Percentiles rank a stretch among this genome's conserved stretches.
These are phyloP conservation scores for Elongisporangium prolatum DNA, from an alignment of 352 stramenopile genomes.

Conservation along the genomic window DNA sequence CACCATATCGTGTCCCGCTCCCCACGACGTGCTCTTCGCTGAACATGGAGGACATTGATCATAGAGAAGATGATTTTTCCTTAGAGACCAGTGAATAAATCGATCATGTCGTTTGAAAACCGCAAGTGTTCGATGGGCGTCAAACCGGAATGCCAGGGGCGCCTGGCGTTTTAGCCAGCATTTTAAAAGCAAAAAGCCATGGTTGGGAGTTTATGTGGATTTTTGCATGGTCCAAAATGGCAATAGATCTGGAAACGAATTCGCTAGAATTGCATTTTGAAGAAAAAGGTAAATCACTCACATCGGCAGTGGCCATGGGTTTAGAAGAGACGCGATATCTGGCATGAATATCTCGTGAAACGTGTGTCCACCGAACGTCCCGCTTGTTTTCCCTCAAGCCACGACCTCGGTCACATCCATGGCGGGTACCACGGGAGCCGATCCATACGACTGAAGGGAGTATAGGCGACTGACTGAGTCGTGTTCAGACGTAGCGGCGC, in stretches of 20 bases:
- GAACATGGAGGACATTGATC: slow-evolving; percentile 3
- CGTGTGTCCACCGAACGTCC: slow-evolving; percentile 12
- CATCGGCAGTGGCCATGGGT: slow-evolving; percentile 16
- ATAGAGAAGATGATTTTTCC: neutral
- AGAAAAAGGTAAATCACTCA: no score
- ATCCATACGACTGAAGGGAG: slow-evolving; percentile 11
- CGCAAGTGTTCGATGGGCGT: slow-evolving; percentile 6
- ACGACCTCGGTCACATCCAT: slow-evolving; percentile 18
- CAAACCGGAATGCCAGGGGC: slow-evolving; percentile 9
- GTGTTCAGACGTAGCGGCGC: slow-evolving; percentile 11
- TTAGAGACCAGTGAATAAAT: neutral
- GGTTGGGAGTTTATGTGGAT: slow-evolving; percentile 24
- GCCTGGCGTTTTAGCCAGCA: slow-evolving; percentile 15
- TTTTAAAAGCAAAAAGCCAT: slow-evolving; percentile 15
- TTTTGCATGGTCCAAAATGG: slow-evolving; percentile 21
- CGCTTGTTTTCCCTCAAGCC: slow-evolving; percentile 7
- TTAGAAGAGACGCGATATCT: slow-evolving; percentile 16
- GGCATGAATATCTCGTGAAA: slow-evolving; percentile 18
- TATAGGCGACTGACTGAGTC: slow-evolving; percentile 5
- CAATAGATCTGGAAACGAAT: slow-evolving; percentile 7
- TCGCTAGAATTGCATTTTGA: no score
- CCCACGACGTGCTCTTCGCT: neutral
- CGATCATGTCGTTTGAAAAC: neutral
- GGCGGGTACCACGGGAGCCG: slow-evolving; percentile 10
- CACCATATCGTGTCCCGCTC: neutral